phyloP scores from a whole-genome alignment of 2,329 filamentous ascomycete species.

The Talaromyces sp. region DNA sequence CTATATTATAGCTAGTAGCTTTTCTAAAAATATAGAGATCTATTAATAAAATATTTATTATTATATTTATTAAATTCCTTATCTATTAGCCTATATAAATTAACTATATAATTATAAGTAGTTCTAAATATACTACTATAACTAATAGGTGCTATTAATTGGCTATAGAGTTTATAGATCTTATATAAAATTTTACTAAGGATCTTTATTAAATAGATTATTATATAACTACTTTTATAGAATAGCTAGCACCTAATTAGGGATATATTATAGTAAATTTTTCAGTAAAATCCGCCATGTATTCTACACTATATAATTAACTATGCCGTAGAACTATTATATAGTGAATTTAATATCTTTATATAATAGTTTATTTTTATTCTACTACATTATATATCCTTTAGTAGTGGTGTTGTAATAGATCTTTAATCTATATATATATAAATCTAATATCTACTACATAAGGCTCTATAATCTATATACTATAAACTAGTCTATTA shows the following conservation, averaged over 20 bases:
- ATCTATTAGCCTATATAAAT: not conserved
- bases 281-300: not conserved
- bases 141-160: not conserved
- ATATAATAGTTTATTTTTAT: not conserved
- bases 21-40: not conserved
- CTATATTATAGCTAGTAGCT: not conserved
- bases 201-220: not conserved
- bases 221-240: not conserved
- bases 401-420: not conserved
- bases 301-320: not conserved
- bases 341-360: not conserved
- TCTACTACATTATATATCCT: not conserved
- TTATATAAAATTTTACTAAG: not conserved
- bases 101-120: not conserved
- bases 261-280: not conserved
- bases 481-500: constrained; percentile 1
- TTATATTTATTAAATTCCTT: not conserved
- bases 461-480: not conserved
- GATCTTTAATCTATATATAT: not conserved
- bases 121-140: not conserved
- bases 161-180: not conserved
- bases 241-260: not conserved
- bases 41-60: not conserved
- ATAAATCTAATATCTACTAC: not conserved
- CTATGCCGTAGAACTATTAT: not conserved